Percentiles rank a stretch among this genome's conserved stretches.
phyloP scores from a whole-genome alignment of 345 rosid species.

The Citrus reticulata region DNA sequence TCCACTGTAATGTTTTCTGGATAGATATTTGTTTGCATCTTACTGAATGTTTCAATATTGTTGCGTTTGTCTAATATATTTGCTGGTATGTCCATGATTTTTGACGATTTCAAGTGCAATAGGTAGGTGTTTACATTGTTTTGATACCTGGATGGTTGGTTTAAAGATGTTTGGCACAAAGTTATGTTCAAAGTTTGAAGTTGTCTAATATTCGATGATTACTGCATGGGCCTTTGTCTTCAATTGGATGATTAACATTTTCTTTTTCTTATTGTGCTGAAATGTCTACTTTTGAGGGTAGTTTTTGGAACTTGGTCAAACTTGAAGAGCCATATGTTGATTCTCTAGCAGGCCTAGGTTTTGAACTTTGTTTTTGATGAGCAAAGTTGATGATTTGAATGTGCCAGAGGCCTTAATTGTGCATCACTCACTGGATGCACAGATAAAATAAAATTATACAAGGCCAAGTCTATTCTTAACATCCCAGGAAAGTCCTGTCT shows the following conservation, averaged over 20 bases:
- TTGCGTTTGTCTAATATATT: neutral
- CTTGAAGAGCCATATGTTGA: neutral
- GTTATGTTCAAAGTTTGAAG: neutral
- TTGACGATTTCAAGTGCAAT: neutral
- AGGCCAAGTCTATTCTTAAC: neutral
- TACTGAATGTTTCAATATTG: neutral
- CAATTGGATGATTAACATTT: neutral
- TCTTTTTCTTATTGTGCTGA: neutral
- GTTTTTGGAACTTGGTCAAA: slow-evolving; percentile 3
- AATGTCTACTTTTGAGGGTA: neutral
- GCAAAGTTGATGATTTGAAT: neutral
- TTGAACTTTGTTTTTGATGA: neutral
- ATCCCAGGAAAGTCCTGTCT: neutral
- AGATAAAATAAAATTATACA: neutral
- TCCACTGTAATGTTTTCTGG: neutral
- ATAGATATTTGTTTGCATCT: neutral
- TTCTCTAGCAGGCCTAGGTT: neutral
- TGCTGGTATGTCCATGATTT: neutral
- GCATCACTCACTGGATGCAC: neutral
- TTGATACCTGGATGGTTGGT: neutral
- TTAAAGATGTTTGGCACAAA: neutral
- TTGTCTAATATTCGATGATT: neutral
- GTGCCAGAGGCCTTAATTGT: neutral
- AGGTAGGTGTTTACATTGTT: neutral
- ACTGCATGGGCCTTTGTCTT: neutral